These are phyloP conservation scores for Rhytidiadelphus loreus DNA, from an alignment of 225 moss, liverwort and hornwort species.

Conservation along the genomic window DNA sequence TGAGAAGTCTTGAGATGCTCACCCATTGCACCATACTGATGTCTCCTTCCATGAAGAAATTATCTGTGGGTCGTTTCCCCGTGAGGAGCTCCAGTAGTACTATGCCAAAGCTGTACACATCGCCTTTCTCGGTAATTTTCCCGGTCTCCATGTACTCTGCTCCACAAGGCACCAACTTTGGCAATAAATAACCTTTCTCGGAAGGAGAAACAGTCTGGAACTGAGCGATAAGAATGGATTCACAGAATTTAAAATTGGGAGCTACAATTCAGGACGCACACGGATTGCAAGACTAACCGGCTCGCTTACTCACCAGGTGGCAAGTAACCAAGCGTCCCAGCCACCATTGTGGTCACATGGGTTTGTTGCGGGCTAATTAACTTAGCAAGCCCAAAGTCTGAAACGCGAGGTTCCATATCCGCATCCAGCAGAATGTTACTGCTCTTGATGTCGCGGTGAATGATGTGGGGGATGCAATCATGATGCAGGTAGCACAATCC, in stretches of 20 bases:
- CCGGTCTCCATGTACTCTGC: constrained; percentile 89
- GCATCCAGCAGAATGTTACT: constrained; percentile 76
- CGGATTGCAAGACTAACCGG: neutral
- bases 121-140: constrained; percentile 88
- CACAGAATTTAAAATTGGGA: neutral
- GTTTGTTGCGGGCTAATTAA: constrained; percentile 31
- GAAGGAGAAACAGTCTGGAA: neutral
- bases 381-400: constrained; percentile 85
- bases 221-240: neutral
- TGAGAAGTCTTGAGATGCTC: neutral
- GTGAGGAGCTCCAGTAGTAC: constrained; percentile 77
- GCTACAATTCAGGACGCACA: neutral
- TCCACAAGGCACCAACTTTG: neutral
- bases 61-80: constrained; percentile 68
- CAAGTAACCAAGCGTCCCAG: constrained; percentile 75
- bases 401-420: constrained; percentile 62
- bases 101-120: constrained; percentile 84
- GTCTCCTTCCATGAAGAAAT: constrained; percentile 51
- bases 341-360: constrained; percentile 76
- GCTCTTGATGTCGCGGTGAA: constrained; percentile 81
- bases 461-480: constrained; percentile 65
- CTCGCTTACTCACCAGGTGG: constrained; percentile 52
- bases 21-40: constrained; percentile 87
- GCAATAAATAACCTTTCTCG: neutral
- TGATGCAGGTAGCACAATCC: constrained; percentile 73